A percentile compares a stretch with the other conserved stretches of the same genome.
phyloP scores from a whole-genome alignment of 1,284 basidiomycete genomes.

The Cryptococcus deneoformans region DNA sequence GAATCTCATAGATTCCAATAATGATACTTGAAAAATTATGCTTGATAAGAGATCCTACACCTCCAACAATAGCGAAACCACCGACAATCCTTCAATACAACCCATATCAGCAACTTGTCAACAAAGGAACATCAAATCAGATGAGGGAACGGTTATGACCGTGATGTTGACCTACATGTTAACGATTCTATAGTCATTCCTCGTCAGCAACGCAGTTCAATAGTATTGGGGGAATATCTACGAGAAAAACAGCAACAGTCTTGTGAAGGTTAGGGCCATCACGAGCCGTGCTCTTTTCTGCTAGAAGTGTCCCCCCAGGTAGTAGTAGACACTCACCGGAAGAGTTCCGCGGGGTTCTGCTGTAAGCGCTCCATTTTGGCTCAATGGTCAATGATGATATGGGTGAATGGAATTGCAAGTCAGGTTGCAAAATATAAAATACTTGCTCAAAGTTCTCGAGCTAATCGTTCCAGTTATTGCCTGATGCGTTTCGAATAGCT shows the following conservation, averaged over 20 bases:
- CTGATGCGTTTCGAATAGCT: constrained; percentile 31
- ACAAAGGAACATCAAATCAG: neutral
- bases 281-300: neutral
- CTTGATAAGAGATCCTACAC: constrained; percentile 44
- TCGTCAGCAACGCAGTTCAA: too few species aligned
- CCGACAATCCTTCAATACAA: constrained; percentile 40
- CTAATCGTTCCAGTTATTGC: too few species aligned
- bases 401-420: too few species aligned
- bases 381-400: too few species aligned
- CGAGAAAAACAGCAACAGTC: neutral
- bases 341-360: constrained; percentile 45
- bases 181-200: constrained; percentile 28
- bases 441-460: too few species aligned
- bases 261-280: neutral
- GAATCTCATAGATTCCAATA: constrained; percentile 43
- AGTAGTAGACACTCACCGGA: constrained; percentile 30
- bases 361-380: constrained; percentile 42
- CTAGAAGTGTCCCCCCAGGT: neutral
- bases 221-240: neutral
- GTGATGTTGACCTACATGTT: constrained; percentile 38
- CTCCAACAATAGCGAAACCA: constrained; percentile 45
- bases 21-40: constrained; percentile 47
- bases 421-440: too few species aligned
- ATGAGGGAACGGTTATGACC: neutral
- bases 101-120: neutral